Conservation (phyloP, 768 basidiomycete species). For the Tulasnella sp. region DNA sequence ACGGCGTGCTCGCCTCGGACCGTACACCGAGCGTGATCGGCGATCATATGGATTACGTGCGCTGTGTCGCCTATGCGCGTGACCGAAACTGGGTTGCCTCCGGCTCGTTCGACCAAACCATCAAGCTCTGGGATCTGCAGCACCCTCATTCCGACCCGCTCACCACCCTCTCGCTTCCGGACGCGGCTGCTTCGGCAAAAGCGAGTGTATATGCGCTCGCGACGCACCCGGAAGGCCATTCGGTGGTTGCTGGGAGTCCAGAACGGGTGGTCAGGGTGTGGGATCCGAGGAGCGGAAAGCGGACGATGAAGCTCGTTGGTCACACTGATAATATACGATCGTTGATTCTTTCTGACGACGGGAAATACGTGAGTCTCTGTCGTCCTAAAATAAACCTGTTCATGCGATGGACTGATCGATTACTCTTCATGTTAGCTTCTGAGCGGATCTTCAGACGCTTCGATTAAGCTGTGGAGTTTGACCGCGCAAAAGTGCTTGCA, state of each 20-base stretch:
- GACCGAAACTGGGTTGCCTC: conserved; percentile 83
- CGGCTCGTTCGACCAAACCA: conserved; percentile 86
- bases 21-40: conserved; percentile 47
- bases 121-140: conserved; percentile 86
- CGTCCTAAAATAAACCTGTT: too few species aligned
- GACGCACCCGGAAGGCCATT: conserved; percentile 64
- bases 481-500: conserved; percentile 78
- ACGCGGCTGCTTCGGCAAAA: conserved; percentile 51
- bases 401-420: background rate
- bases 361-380: conserved; percentile 68
- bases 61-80: conserved; percentile 65
- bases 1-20: conserved; percentile 30
- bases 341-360: conserved; percentile 80
- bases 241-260: conserved; percentile 82
- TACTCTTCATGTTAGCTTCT: conserved; percentile 47
- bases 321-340: conserved; percentile 96
- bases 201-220: conserved; percentile 65
- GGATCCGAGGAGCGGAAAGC: conserved; percentile 82
- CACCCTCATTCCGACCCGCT: conserved; percentile 37
- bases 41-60: conserved; percentile 74
- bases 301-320: conserved; percentile 78
- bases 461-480: conserved; percentile 92
- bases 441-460: conserved; percentile 76
- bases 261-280: conserved; percentile 84
- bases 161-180: conserved; percentile 55